Evolutionary conservation across 2,329 filamentous ascomycete genomes (phyloP), one percentile per base, ranked within the genome.

Genomic region (Colletotrichum sublineola): DNA sequence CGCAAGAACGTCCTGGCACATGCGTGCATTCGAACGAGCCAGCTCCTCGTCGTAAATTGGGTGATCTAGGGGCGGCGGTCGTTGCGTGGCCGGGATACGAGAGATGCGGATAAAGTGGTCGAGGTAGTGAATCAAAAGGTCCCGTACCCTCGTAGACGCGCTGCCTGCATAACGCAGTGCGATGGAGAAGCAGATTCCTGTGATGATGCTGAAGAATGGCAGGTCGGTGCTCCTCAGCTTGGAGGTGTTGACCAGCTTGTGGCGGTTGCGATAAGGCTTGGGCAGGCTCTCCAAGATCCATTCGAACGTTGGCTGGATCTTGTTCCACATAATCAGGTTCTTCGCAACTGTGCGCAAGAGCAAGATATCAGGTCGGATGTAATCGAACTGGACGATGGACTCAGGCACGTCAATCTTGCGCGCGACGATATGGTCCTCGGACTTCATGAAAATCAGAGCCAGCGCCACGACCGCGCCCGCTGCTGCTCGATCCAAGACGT

Each of bases 381-480:
- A 98, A 80, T 98, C 96, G 80, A 97, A 98, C 76, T 98, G 95
- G 44, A 96, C 87, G 36, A 93, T 84, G 0, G 96, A 97, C 75
- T 97, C 93, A 0, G 97, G 97, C 0, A 98, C 91, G 79, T 98
- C 94, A 64, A 99, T 92, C 84, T 98, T 98, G 68, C 92, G 90
- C 4, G 96, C 96, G 29, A 99, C 89, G 20, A 93, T 91, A 71
- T 90, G 88, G 79, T 99, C 94, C 75, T 97, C 94, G 0, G 96
- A 96, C 82, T 98, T 98, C 94, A 99, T 96, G 81, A 96, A 99
- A 42, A 99, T 96, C 66, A 99, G 88, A 1, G 95, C 90, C 71
- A 98, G 87, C 0, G 96, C 96, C 77, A 98, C 90, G 9, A 97
- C 94, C 1, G 96, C 96, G n/a, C 94, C 96, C 2, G 97, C 94